Evolutionary conservation across 192 early-diverging fungal species (phyloP).

Genomic region (Podila verticillata): DNA sequence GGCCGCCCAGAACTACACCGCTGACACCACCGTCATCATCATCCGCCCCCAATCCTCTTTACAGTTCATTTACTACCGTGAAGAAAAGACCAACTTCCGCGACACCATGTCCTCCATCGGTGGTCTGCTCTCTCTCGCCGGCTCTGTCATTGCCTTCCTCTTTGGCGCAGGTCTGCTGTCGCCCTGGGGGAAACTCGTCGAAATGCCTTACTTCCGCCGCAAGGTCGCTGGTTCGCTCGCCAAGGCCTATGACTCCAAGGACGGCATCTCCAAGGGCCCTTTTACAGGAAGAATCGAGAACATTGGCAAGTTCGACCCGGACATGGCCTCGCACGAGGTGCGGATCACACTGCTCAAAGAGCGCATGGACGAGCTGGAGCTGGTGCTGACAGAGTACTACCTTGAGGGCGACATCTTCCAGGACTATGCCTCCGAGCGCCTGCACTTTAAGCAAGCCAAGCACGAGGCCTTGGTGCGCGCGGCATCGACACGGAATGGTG

Average conservation of each 20-base stretch:
- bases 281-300: constrained; percentile 26
- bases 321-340: constrained; percentile 1
- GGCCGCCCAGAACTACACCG: background rate
- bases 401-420: constrained; percentile 24
- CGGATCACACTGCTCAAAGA: constrained; percentile 26
- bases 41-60: constrained; percentile 11
- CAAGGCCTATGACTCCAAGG: constrained; percentile 8
- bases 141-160: constrained; percentile 26
- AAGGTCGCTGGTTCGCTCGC: constrained; percentile 21
- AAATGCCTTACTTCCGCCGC: constrained; percentile 19
- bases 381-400: constrained; percentile 36
- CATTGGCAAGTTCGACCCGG: constrained; percentile 19
- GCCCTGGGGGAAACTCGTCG: constrained; percentile 30
- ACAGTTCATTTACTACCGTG: background rate
- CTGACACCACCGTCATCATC: constrained; percentile 23
- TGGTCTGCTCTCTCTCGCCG: constrained; percentile 19
- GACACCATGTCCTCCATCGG: constrained; percentile 39
- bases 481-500: background rate
- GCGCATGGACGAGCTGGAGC: constrained; percentile 36
- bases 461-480: background rate
- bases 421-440: constrained; percentile 9
- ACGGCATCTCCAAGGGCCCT: constrained; percentile 33
- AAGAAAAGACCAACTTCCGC: constrained; percentile 23
- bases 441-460: background rate
- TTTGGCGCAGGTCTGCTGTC: constrained; percentile 34